Evolutionary conservation across 2,329 filamentous ascomycete species (phyloP), one percentile per base, ranked within the genome.

Genomic region (Fusarium coffeatum): DNA sequence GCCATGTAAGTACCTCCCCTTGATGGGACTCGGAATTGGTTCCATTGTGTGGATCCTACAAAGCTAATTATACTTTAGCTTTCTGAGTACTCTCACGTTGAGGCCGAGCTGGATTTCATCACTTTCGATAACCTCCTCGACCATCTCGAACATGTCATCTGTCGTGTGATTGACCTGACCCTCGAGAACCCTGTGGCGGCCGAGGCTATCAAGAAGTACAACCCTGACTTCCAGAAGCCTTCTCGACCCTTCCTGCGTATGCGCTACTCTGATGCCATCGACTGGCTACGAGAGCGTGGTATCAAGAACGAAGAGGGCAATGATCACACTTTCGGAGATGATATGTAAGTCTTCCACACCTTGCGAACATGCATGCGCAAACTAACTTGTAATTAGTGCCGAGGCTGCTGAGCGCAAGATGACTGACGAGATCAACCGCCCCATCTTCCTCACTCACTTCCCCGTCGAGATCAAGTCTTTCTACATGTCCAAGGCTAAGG

Each of bases 381-480:
- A 58, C 62, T 55, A 7, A 55, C 37, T 34, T 18, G 37, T 6
- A 20, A 46, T 22, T 18, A 69, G 66, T 76, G 96, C 96, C 72
- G 96, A 98, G 83, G 96, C 96, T 15, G 96, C 96, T 15, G 96
- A 99, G 87, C 92, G 96, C 75, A 89, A 87, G 79, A 99, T 99
- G 96, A 98, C 95, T 2, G 96, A 99, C 80, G 92, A 91, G 74
- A 97, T 99, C 86, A 96, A 97, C 89, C 85, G 89, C 57, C 96
- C 96, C 67, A 97, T 99, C 81, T 93, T 98, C 85, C 87, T 98
- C 43, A 98, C 95, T 4, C 95, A 98, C 83, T 99, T 99, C 89
- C 96, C 96, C 22, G 90, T 90, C 64, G 93, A 95, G 83, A 97
- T 99, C 87, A 99, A 99, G 87, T 92, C 96, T 2, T 99, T 99